phyloP scores from a whole-genome alignment of 768 basidiomycete species.

The Saitozyma podzolica region DNA sequence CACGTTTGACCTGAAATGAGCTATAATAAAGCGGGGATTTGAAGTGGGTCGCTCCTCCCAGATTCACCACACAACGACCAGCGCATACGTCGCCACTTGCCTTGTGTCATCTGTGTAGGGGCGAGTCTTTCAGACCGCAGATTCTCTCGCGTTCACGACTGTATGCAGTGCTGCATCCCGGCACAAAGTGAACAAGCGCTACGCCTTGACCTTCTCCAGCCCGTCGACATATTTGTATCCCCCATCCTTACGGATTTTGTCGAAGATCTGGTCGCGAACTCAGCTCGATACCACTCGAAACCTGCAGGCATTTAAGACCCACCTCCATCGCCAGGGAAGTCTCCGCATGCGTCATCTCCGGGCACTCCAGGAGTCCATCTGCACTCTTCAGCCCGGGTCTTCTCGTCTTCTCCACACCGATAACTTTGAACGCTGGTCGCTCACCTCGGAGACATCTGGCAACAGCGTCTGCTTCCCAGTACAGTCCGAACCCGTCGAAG shows the following conservation, averaged over 20 bases:
- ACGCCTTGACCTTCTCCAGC: conserved; percentile 27
- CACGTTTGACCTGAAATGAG: conserved; percentile 18
- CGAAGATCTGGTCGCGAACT: conserved; percentile 27
- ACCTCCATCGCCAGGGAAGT: conserved; percentile 41
- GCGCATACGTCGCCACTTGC: no score
- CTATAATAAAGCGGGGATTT: not conserved
- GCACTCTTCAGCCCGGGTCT: not conserved
- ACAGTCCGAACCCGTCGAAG: conserved; percentile 34
- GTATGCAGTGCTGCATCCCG: no score
- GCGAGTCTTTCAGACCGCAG: no score
- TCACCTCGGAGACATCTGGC: conserved; percentile 22
- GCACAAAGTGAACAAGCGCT: not conserved
- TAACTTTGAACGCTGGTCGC: not conserved
- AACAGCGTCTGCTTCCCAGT: conserved; percentile 41
- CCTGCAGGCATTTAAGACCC: conserved; percentile 3
- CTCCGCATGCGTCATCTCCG: conserved; percentile 26
- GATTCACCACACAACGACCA: no score
- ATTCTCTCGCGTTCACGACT: no score
- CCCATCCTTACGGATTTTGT: conserved; percentile 36
- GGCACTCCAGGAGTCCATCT: conserved; percentile 29
- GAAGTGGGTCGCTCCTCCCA: no score
- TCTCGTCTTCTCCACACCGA: not conserved
- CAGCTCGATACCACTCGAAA: not conserved
- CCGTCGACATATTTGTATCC: conserved; percentile 37
- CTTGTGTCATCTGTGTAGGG: no score